Conservation (phyloP, 2,329 filamentous ascomycete species). For the Penicillium palitans region DNA sequence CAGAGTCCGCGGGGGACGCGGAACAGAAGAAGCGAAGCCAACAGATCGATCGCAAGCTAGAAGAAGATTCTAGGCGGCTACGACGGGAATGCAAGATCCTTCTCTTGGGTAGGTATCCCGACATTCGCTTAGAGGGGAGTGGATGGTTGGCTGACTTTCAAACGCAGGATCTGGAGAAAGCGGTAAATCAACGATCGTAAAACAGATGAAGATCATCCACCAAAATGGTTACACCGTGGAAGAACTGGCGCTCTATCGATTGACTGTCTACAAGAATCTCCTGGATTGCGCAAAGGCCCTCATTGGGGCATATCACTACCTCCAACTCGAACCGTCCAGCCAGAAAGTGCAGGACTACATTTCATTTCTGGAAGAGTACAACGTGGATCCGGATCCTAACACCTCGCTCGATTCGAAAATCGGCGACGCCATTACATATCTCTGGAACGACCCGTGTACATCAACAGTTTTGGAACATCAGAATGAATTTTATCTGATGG, state of each 20-base stretch:
- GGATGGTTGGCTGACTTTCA: conserved; percentile 10
- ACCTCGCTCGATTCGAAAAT: conserved; percentile 78
- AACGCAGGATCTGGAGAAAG: conserved; percentile 87
- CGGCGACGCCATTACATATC: conserved; percentile 75
- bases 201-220: conserved; percentile 99
- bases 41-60: conserved; percentile 87
- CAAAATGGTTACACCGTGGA: conserved; percentile 96
- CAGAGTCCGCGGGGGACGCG: conserved; percentile 72
- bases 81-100: conserved; percentile 99
- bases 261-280: conserved; percentile 97
- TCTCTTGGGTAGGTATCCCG: conserved; percentile 66
- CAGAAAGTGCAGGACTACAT: conserved; percentile 71
- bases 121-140: conserved; percentile 9
- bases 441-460: conserved; percentile 89
- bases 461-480: conserved; percentile 85
- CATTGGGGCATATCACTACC: conserved; percentile 87
- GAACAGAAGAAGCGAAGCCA: conserved; percentile 97
- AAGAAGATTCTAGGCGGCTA: conserved; percentile 90
- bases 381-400: conserved; percentile 85
- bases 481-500: conserved; percentile 99
- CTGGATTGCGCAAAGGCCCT: conserved; percentile 95
- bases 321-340: conserved; percentile 75
- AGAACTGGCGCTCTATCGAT: conserved; percentile 88
- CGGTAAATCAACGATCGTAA: conserved; percentile 98
- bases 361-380: conserved; percentile 81